Base-by-base conservation (phyloP, 208 protist genomes). In the Leishmania turanica region DNA sequence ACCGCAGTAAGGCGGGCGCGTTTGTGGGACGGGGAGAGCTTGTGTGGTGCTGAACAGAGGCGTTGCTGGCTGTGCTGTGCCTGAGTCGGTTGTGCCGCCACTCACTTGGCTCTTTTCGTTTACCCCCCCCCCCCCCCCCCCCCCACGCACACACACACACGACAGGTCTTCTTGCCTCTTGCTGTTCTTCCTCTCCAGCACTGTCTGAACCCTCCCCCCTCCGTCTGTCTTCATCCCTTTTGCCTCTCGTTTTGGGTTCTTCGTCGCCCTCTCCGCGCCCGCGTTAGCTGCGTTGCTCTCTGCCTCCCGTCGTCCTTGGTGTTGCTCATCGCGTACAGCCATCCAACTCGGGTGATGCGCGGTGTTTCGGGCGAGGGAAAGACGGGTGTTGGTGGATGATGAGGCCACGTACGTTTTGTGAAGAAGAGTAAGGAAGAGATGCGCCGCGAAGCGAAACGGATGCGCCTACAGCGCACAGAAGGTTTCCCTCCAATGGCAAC, bases 141-240 rank as follows among this genome's bases (percentile, higher is more conserved):
- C 6, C 6, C 40, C 21, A 56, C 69, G 40, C 40, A 19, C 9
- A 40, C 5, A 19, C 7, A 37, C 31, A 40, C 5, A 13, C 6
- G 45, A 49, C 45, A 40, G 27, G n/a, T 21, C 40, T 24, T 53
- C 42, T 72, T 4, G 9, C 34, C 68, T 74, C 70, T 56, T 34
- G 9, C 70, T 81, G 56, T 76, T 42, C 68, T 13, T 34, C 60
- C 56, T 58, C 54, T 83, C 75, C 56, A 84, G 64, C 73, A 11
- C n/a, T 75, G 42, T 56, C 47, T 75, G 19, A 42, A 13, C 45
- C 45, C 34, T 4, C 40, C 17, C 34, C 34, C 15, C 53, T 9
- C 45, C 60, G 60, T 72, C 7, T 27, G 62, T 27, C 34, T 45
- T 34, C 31, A 42, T 53, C 69, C 71, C 69, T n/a, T 21, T 53